These are phyloP conservation scores for Cephalotrichum gorgonifer DNA, from an alignment of 2,329 filamentous ascomycete species.

Conservation along the genomic window DNA sequence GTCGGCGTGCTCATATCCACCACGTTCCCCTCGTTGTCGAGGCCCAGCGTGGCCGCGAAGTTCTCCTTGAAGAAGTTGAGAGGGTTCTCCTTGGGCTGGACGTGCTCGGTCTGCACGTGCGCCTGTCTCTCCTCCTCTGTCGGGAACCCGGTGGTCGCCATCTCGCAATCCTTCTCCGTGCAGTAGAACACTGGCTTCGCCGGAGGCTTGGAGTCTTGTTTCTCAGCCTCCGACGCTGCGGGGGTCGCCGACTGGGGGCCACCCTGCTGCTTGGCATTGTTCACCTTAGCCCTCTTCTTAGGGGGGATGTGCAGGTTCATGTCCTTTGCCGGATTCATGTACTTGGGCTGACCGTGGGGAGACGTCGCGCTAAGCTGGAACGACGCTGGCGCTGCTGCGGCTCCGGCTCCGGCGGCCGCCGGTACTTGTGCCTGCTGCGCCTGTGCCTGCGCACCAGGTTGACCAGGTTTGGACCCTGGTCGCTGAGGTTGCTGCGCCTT, in stretches of 20 bases:
- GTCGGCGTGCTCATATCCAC: constrained; percentile 18
- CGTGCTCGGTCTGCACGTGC: constrained; percentile 50
- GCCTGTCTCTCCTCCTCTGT: constrained; percentile 41
- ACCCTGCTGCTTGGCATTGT: constrained; percentile 28
- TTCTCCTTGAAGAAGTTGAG: constrained; percentile 40
- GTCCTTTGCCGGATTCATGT: constrained; percentile 39
- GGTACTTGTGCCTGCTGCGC: constrained; percentile 4
- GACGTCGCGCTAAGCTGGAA: constrained; percentile 45
- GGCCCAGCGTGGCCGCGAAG: constrained; percentile 35
- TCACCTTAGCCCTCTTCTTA: constrained; percentile 48
- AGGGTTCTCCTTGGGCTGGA: constrained; percentile 44
- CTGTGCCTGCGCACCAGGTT: constrained; percentile 11
- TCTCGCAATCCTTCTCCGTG: constrained; percentile 44
- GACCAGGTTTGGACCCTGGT: constrained; percentile 12
- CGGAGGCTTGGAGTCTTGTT: constrained; percentile 13
- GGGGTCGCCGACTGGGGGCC: constrained; percentile 29
- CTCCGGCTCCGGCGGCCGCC: background rate
- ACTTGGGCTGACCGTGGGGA: constrained; percentile 49
- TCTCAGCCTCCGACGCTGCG: constrained; percentile 7
- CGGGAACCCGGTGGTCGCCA: constrained; percentile 35
- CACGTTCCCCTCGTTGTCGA: constrained; percentile 38
- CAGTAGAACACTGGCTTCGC: constrained; percentile 37
- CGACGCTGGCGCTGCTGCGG: constrained; percentile 39
- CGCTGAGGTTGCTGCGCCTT: constrained; percentile 13
- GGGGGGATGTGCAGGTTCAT: constrained; percentile 47